Percentiles rank a stretch among this genome's conserved stretches.
These are phyloP conservation scores for Cutaneotrichosporon spelunceum DNA, from an alignment of 1,284 basidiomycete species.

Conservation along the genomic window DNA sequence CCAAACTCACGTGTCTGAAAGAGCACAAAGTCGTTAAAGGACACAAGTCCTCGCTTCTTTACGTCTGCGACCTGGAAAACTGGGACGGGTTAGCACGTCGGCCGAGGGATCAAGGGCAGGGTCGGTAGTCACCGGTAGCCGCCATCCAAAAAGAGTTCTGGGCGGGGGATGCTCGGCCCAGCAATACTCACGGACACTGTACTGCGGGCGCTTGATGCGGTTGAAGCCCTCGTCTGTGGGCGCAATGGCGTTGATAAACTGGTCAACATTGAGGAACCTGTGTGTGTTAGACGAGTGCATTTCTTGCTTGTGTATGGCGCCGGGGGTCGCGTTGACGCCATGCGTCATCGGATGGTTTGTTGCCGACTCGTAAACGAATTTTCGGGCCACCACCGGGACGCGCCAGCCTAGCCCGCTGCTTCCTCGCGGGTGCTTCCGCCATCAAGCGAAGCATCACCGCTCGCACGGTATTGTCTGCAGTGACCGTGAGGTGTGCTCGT, in stretches of 20 bases:
- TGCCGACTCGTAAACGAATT: conserved; percentile 5
- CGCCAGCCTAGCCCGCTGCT: neutral
- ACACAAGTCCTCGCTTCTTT: conserved; percentile 70
- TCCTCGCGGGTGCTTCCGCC: neutral
- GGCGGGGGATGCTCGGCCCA: too few species aligned
- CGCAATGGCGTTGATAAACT: conserved; percentile 89
- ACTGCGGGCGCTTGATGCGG: conserved; percentile 80
- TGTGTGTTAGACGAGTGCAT: neutral
- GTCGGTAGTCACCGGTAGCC: conserved; percentile 3
- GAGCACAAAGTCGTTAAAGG: conserved; percentile 90
- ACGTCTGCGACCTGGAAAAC: conserved; percentile 87
- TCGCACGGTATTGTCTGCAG: neutral
- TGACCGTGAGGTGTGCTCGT: neutral
- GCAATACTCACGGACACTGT: conserved; percentile 59
- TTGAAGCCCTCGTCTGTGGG: conserved; percentile 71
- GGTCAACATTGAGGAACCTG: conserved; percentile 73
- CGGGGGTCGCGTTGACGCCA: neutral
- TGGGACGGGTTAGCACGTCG: conserved; percentile 19
- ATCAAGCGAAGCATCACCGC: neutral
- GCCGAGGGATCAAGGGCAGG: neutral
- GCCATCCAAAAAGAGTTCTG: neutral
- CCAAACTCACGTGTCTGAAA: conserved; percentile 66
- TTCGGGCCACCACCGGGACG: neutral
- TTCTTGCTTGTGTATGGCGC: neutral
- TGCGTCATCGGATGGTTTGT: neutral